Evolutionary conservation across 78 protist genomes (phyloP), one percentile per base, ranked within the genome.

Genomic region (Dictyostelium firmibasis): DNA sequence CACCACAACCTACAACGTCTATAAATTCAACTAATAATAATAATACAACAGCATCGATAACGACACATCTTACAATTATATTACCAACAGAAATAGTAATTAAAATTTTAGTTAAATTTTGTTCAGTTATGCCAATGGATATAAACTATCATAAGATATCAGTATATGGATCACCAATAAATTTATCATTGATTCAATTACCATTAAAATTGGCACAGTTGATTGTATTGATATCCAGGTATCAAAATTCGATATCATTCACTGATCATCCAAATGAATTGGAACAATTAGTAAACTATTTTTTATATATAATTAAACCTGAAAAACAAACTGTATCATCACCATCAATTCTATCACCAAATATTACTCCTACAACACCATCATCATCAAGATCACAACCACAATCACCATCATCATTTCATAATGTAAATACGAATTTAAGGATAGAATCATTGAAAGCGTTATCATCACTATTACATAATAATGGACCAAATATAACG

Each of bases 371-470:
- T 2, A 14, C 74, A 53, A 4, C 77, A 29, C 0, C n/a, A 8
- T 8, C 47, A 74, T 4, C 74, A 41, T 33, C 20, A 62, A 16
- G 14, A 87, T 35, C 44, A 75, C 57, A 70, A 74, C 23, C n/a
- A 25, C 16, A 50, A 60, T 16, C 77, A 44, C 2, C 35, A 7
- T 11, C 69, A 74, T 5, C 69, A 85, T 23, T 47, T 16, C 36
- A 36, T 16, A 78, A 78, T 16, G 60, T 82, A 33, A 82, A 82
- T 35, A 82, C 36, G 23, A 57, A 35, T 57, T 41, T 87, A 35
- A 53, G 94, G 69, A 81, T 78, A 16, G 94, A 89, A 81, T 33
- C 79, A 44, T 50, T 89, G 33, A 89, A 81, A 69, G 94, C 94
- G 33, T n/a, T 89, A 33, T 81, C 94, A 53, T 64, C 84, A 35